phyloP scores from a whole-genome alignment of 768 basidiomycete genomes.

The Lenzites betulinus region DNA sequence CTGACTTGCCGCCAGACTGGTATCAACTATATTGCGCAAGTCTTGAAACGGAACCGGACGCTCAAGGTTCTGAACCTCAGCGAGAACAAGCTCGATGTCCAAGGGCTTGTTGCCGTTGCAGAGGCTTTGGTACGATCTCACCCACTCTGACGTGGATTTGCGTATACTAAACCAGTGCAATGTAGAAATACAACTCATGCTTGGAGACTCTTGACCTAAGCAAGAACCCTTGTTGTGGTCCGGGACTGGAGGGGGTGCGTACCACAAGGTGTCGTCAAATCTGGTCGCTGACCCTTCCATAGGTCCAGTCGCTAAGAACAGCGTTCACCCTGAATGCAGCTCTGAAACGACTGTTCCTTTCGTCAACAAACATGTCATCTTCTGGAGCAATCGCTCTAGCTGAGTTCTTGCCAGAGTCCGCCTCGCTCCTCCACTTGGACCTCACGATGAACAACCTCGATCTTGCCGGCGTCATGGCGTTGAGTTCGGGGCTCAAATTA shows the following conservation, averaged over 20 bases:
- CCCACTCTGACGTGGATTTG: neutral
- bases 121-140: slow-evolving; percentile 76
- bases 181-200: slow-evolving; percentile 90
- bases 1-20: slow-evolving; percentile 49
- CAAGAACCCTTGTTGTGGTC: slow-evolving; percentile 92
- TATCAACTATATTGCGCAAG: slow-evolving; percentile 89
- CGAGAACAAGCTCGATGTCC: slow-evolving; percentile 90
- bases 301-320: slow-evolving; percentile 87
- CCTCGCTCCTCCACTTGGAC: slow-evolving; percentile 87
- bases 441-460: slow-evolving; percentile 82
- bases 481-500: slow-evolving; percentile 80
- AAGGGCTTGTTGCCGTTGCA: slow-evolving; percentile 76
- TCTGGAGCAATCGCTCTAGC: slow-evolving; percentile 92
- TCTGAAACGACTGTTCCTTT: slow-evolving; percentile 90
- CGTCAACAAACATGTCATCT: slow-evolving; percentile 76
- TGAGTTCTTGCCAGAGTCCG: slow-evolving; percentile 92
- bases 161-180: neutral
- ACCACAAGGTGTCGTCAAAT: neutral
- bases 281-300: neutral
- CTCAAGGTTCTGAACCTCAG: slow-evolving; percentile 92
- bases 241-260: slow-evolving; percentile 86
- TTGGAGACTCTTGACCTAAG: slow-evolving; percentile 93
- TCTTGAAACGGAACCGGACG: slow-evolving; percentile 93
- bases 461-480: slow-evolving; percentile 90
- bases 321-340: slow-evolving; percentile 92